Evolutionary conservation across 2,329 filamentous ascomycete species (phyloP).

Genomic region (Cordyceps javanica): DNA sequence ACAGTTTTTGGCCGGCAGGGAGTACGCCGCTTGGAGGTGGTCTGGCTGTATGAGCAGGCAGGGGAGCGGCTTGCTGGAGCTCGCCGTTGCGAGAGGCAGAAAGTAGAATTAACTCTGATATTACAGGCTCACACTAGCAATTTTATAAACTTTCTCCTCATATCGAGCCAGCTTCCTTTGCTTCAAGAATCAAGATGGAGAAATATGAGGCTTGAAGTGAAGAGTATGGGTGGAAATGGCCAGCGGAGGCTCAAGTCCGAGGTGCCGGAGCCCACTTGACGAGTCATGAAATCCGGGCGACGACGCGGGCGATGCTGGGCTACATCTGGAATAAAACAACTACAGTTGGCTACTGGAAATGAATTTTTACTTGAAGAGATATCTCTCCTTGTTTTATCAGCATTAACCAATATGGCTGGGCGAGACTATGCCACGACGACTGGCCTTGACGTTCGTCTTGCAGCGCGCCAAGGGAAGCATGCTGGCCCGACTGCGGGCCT

Average conservation of each 20-base stretch:
- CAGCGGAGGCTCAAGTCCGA: slow-evolving; percentile 4
- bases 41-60: neutral
- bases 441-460: slow-evolving; percentile 35
- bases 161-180: too few relatives aligned
- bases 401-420: neutral
- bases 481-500: slow-evolving; percentile 46
- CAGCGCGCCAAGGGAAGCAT: slow-evolving; percentile 33
- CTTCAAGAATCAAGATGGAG: too few relatives aligned
- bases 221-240: neutral
- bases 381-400: neutral
- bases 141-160: neutral
- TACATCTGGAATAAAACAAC: neutral
- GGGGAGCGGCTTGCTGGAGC: neutral
- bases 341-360: neutral
- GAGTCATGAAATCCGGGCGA: neutral
- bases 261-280: neutral
- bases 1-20: too few relatives aligned
- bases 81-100: neutral
- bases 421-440: slow-evolving; percentile 16
- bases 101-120: neutral
- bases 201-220: neutral
- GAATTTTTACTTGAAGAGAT: neutral
- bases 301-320: neutral
- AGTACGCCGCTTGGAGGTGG: too few relatives aligned
- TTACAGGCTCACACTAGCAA: slow-evolving; percentile 3